phyloP scores from a whole-genome alignment of 2,329 filamentous ascomycete genomes.

The Penicillium sp. region DNA sequence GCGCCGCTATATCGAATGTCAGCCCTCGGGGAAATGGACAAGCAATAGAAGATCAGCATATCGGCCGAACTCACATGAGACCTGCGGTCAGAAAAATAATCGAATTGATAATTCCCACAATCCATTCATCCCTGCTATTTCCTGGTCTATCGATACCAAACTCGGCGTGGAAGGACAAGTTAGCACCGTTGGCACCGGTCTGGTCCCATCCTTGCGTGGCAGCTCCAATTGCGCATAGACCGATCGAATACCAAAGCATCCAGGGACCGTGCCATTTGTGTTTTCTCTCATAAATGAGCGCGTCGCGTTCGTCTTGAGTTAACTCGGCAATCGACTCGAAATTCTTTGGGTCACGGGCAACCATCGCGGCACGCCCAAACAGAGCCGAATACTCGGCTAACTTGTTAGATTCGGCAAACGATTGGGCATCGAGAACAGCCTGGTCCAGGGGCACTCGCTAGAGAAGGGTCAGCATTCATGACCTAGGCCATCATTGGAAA shows the following conservation, averaged over 20 bases:
- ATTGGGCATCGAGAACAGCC: conserved; percentile 29
- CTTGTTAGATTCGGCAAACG: conserved; percentile 25
- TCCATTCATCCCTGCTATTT: conserved; percentile 27
- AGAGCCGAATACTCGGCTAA: conserved; percentile 36
- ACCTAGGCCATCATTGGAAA: background rate
- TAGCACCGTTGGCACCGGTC: conserved; percentile 43
- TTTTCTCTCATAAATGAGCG: conserved; percentile 41
- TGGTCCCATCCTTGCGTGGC: conserved; percentile 36
- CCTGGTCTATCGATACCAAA: conserved; percentile 32
- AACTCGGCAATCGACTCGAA: conserved; percentile 34
- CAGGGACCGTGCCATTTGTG: conserved; percentile 44
- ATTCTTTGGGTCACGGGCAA: conserved; percentile 26
- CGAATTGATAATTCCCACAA: conserved; percentile 44
- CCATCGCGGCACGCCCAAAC: conserved; percentile 35
- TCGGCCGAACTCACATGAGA: conserved; percentile 8
- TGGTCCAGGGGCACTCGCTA: conserved; percentile 33
- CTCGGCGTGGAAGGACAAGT: conserved; percentile 38
- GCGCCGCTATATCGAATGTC: conserved; percentile 8
- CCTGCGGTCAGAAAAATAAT: conserved; percentile 21
- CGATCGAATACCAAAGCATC: conserved; percentile 45
- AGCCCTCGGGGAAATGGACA: no score
- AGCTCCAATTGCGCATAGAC: conserved; percentile 40
- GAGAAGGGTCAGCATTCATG: background rate
- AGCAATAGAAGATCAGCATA: no score
- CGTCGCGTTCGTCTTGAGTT: conserved; percentile 37